These are phyloP conservation scores for Claviceps capensis DNA, from an alignment of 2,329 filamentous ascomycete species.

Conservation along the genomic window DNA sequence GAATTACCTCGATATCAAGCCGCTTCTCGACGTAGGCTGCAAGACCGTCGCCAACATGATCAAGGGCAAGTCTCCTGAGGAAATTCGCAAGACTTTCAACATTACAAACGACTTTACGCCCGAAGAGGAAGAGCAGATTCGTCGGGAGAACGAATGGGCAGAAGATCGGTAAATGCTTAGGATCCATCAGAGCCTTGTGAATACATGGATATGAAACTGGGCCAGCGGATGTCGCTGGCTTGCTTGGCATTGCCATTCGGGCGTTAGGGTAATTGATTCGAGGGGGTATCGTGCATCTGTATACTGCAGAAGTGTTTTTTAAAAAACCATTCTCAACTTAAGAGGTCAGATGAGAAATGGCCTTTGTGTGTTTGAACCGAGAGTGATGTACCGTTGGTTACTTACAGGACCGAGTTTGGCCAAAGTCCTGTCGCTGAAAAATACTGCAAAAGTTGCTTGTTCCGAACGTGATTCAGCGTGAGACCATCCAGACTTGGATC, in stretches of 20 bases:
- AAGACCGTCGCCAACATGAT: slow-evolving; percentile 99
- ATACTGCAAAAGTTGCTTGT: too few relatives aligned
- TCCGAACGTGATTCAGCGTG: too few relatives aligned
- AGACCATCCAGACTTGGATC: too few relatives aligned
- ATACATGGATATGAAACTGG: neutral
- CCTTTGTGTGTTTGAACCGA: neutral
- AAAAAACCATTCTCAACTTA: neutral
- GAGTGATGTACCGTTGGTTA: neutral
- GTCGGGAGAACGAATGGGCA: slow-evolving; percentile 82
- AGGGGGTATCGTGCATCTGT: slow-evolving; percentile 5
- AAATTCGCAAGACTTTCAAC: slow-evolving; percentile 99
- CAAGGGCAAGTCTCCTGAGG: slow-evolving; percentile 98
- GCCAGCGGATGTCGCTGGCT: neutral
- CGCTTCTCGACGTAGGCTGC: slow-evolving; percentile 89
- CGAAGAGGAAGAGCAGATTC: slow-evolving; percentile 97
- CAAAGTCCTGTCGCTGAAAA: neutral
- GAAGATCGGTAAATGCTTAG: slow-evolving; percentile 53
- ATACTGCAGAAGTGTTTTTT: neutral
- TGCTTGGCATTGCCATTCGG: slow-evolving; percentile 5
- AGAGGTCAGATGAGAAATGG: neutral
- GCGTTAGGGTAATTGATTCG: slow-evolving; percentile 11
- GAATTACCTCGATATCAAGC: slow-evolving; percentile 99
- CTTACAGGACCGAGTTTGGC: neutral
- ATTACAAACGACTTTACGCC: slow-evolving; percentile 99
- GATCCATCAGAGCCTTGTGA: neutral